These are phyloP conservation scores for Serpula lacrymans DNA, from an alignment of 768 basidiomycete species.

Conservation along the genomic window DNA sequence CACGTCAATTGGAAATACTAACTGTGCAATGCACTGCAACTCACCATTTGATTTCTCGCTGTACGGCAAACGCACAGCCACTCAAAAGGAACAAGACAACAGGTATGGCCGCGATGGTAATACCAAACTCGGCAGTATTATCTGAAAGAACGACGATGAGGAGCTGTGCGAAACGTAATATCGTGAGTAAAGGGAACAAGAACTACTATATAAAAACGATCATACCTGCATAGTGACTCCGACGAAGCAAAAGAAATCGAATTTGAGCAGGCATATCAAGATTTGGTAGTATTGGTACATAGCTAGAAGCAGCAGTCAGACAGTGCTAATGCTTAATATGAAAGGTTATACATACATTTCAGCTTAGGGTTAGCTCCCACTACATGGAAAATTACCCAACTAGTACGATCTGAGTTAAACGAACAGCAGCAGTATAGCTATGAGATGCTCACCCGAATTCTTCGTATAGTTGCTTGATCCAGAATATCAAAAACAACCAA, in stretches of 20 bases:
- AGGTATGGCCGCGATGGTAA: constrained; percentile 83
- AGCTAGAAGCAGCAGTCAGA: constrained; percentile 36
- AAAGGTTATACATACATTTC: constrained; percentile 56
- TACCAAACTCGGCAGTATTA: constrained; percentile 71
- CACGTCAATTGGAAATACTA: constrained; percentile 1
- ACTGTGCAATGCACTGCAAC: constrained; percentile 13
- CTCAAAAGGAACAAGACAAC: constrained; percentile 67
- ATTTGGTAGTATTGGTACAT: constrained; percentile 91
- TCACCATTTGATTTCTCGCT: constrained; percentile 78
- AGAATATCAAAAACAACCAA: constrained; percentile 66
- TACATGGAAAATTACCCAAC: constrained; percentile 90
- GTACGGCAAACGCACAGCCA: constrained; percentile 65
- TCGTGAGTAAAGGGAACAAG: not conserved
- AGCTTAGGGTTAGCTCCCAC: constrained; percentile 83
- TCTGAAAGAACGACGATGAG: constrained; percentile 70
- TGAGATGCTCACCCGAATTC: constrained; percentile 71
- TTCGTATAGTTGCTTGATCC: constrained; percentile 64
- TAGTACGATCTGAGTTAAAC: constrained; percentile 26
- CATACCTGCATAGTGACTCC: constrained; percentile 86
- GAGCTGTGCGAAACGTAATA: constrained; percentile 45
- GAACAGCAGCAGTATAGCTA: not conserved
- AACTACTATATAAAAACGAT: not conserved
- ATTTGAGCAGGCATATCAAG: constrained; percentile 83
- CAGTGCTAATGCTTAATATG: not conserved
- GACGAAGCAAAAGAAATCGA: constrained; percentile 85